A percentile compares a stretch with the other conserved stretches of the same genome.
Conservation (phyloP, 106 monocot genomes). For the Acanthochlamys bracteata region DNA sequence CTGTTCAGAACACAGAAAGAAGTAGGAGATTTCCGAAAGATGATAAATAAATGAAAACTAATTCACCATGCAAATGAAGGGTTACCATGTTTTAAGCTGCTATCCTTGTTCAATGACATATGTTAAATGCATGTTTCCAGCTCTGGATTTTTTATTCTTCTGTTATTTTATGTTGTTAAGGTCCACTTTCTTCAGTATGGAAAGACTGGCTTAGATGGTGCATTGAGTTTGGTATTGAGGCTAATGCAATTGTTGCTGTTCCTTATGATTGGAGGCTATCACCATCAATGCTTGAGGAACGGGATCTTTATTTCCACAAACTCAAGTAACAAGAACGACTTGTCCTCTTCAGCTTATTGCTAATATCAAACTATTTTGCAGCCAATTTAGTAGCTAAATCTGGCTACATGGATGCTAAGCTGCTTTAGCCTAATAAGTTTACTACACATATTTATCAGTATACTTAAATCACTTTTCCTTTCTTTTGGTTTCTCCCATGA, state of each 20-base stretch:
- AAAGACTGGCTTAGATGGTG: slow-evolving; percentile 99
- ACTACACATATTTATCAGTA: too few species aligned
- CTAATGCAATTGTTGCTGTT: slow-evolving; percentile 93
- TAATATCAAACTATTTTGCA: background rate
- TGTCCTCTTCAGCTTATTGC: background rate
- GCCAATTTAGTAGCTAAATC: too few species aligned
- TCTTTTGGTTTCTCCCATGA: slow-evolving; percentile 1
- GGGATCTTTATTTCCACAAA: slow-evolving; percentile 98
- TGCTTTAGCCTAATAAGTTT: too few species aligned
- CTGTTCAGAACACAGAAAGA: too few species aligned
- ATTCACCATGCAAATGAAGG: too few species aligned
- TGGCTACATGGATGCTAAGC: too few species aligned
- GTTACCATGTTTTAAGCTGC: too few species aligned
- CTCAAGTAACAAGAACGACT: slow-evolving; percentile 46
- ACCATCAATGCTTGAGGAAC: slow-evolving; percentile 82
- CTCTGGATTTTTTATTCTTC: background rate
- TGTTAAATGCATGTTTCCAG: too few species aligned
- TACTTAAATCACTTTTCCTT: too few species aligned
- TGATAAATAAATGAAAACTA: too few species aligned
- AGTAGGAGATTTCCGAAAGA: too few species aligned
- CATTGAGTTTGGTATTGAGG: slow-evolving; percentile 96
- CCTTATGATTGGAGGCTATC: slow-evolving; percentile 97
- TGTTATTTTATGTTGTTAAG: slow-evolving; percentile 22
- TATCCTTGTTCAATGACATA: too few species aligned
- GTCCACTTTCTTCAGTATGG: slow-evolving; percentile 98